A percentile compares a stretch with the other conserved stretches of the same genome.
phyloP scores from a whole-genome alignment of 2,329 filamentous ascomycete genomes.

The Ophiocordyceps camponoti-floridani region DNA sequence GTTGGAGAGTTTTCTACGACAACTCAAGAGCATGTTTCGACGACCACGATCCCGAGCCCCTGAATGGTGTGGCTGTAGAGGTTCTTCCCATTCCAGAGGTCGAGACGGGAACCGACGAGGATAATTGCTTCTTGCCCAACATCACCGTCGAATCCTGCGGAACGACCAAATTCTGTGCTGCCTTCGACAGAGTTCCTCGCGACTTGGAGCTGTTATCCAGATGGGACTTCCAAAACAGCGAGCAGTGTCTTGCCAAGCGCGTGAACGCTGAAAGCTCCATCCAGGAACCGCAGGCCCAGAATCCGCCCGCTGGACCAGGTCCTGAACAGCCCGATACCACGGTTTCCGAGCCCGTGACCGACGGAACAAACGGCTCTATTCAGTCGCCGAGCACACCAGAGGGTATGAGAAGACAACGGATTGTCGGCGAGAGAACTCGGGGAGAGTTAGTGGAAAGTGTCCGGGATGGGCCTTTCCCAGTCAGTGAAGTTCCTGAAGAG shows the following conservation, averaged over 20 bases:
- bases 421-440: too few species aligned
- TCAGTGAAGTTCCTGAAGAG: too few species aligned
- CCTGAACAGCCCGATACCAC: too few species aligned
- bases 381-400: too few species aligned
- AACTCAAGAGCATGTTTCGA: not conserved
- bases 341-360: too few species aligned
- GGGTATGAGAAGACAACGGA: too few species aligned
- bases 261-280: too few species aligned
- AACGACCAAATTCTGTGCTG: not conserved
- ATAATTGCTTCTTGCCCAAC: not conserved
- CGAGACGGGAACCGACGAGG: not conserved
- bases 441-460: too few species aligned
- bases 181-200: not conserved
- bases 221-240: not conserved
- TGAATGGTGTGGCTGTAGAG: not conserved
- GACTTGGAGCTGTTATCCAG: not conserved
- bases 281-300: too few species aligned
- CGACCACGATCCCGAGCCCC: not conserved
- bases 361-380: too few species aligned
- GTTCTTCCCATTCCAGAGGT: not conserved
- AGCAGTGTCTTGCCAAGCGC: not conserved
- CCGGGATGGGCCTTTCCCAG: too few species aligned
- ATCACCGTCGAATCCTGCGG: not conserved
- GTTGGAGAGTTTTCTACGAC: not conserved
- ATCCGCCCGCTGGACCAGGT: too few species aligned